Percentiles rank a stretch among this genome's conserved stretches.
These are phyloP conservation scores for Podochytrium sp. DNA, from an alignment of 192 early-diverging fungal species.

Conservation along the genomic window DNA sequence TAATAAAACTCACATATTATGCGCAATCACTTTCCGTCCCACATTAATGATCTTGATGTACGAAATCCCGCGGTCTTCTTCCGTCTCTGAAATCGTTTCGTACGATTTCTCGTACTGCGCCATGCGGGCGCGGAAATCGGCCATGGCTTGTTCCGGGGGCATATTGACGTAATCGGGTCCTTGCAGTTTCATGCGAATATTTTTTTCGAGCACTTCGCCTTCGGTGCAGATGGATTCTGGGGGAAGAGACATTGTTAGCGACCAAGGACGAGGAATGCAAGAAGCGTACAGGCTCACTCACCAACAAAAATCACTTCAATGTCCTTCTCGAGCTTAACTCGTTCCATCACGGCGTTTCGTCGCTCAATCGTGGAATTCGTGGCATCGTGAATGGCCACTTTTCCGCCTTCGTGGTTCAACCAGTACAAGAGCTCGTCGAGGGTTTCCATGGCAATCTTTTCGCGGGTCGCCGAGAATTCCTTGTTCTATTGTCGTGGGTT, in stretches of 20 bases:
- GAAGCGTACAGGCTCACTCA: no score
- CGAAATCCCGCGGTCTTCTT: constrained; percentile 73
- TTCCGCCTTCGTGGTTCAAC: constrained; percentile 80
- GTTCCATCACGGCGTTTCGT: constrained; percentile 54
- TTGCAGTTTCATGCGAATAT: constrained; percentile 87
- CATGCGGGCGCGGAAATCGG: constrained; percentile 85
- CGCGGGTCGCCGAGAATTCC: constrained; percentile 74
- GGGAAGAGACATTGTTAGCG: constrained; percentile 28
- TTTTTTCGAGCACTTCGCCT: constrained; percentile 71
- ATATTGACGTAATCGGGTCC: constrained; percentile 94
- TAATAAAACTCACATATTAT: no score
- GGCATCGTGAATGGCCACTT: constrained; percentile 87
- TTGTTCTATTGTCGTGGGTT: no score
- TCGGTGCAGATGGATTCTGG: constrained; percentile 91
- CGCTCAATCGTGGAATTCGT: constrained; percentile 91
- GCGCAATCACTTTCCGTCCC: constrained; percentile 92
- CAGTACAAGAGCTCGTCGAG: constrained; percentile 90
- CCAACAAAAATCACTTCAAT: constrained; percentile 47
- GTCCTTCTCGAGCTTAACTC: constrained; percentile 34
- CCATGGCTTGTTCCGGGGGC: constrained; percentile 77
- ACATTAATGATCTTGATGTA: constrained; percentile 98
- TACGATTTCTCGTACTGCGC: constrained; percentile 95
- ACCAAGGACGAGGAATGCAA: constrained; percentile 4
- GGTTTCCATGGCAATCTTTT: constrained; percentile 87
- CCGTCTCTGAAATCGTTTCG: constrained; percentile 78